Conservation (phyloP, 257 asterid genomes). For the Hygrophila difformis region DNA sequence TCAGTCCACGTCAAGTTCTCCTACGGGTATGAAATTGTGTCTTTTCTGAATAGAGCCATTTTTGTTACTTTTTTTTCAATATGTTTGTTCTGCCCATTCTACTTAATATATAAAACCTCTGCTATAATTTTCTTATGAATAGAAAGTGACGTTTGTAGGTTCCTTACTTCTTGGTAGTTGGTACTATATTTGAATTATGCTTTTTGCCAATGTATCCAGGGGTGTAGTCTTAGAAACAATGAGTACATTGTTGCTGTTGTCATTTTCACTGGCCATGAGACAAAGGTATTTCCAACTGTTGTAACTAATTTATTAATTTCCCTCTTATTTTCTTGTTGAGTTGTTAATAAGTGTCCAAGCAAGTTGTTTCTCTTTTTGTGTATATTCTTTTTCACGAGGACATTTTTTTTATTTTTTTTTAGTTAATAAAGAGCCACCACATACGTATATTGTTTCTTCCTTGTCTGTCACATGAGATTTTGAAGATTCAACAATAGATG, state of each 20-base stretch:
- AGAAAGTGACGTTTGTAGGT: too few relatives aligned
- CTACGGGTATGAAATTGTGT: slow-evolving; percentile 49
- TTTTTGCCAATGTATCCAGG: slow-evolving; percentile 56
- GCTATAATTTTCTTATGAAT: too few relatives aligned
- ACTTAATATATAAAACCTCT: too few relatives aligned
- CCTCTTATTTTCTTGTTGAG: too few relatives aligned
- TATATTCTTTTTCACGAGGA: background rate
- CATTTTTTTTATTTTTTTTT: too few relatives aligned
- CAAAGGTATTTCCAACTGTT: slow-evolving; percentile 52
- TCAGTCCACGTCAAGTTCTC: slow-evolving; percentile 95
- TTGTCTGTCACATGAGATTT: too few relatives aligned
- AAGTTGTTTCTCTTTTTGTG: background rate
- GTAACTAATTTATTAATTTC: too few relatives aligned
- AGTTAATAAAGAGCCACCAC: background rate
- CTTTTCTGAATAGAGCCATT: background rate
- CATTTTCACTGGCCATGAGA: slow-evolving; percentile 94
- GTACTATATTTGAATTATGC: too few relatives aligned
- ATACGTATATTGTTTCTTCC: too few relatives aligned
- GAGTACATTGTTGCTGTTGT: slow-evolving; percentile 81
- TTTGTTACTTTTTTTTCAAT: background rate
- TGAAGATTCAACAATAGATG: too few relatives aligned
- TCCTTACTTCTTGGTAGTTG: too few relatives aligned
- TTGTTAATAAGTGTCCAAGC: background rate
- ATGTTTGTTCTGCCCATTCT: background rate
- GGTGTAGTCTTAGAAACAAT: slow-evolving; percentile 89